Conservation (phyloP, 805 yeast genomes). For the Cyberlindnera lachancei region DNA sequence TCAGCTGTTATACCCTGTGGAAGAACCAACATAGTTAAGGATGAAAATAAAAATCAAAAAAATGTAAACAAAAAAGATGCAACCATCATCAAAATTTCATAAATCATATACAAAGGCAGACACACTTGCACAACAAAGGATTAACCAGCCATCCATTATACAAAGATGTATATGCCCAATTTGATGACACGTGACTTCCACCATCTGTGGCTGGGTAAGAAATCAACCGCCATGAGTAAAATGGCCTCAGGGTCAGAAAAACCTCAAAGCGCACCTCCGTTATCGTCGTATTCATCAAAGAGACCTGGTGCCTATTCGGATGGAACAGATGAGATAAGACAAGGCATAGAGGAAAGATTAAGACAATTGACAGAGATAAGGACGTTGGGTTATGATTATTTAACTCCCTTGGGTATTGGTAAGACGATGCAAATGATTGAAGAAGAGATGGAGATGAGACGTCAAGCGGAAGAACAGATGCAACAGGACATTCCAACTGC, state of each 20-base stretch:
- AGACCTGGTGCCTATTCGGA: conserved; percentile 26
- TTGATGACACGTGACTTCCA: conserved; percentile 39
- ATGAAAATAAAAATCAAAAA: too few relatives aligned
- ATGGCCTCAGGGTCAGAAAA: conserved; percentile 1
- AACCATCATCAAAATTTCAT: background rate
- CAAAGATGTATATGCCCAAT: conserved; percentile 40
- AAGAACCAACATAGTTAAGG: too few relatives aligned
- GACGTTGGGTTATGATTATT: conserved; percentile 37
- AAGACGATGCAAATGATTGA: conserved; percentile 41
- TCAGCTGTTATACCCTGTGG: too few relatives aligned
- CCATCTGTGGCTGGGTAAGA: conserved; percentile 31
- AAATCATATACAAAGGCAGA: too few relatives aligned
- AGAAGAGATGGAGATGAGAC: conserved; percentile 23
- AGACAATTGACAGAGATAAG: conserved; percentile 27
- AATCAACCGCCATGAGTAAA: conserved; percentile 2
- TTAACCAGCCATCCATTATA: too few relatives aligned
- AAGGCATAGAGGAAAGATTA: conserved; percentile 9
- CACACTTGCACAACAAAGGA: too few relatives aligned
- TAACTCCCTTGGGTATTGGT: conserved; percentile 53
- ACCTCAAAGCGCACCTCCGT: conserved; percentile 39
- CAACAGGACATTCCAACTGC: conserved; percentile 19
- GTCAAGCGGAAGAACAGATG: conserved; percentile 22
- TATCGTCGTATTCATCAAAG: conserved; percentile 47
- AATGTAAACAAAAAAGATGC: background rate
- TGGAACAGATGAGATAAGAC: conserved; percentile 5